Conservation (phyloP, 179 eudicot genomes). For the Spergularia azorica region DNA sequence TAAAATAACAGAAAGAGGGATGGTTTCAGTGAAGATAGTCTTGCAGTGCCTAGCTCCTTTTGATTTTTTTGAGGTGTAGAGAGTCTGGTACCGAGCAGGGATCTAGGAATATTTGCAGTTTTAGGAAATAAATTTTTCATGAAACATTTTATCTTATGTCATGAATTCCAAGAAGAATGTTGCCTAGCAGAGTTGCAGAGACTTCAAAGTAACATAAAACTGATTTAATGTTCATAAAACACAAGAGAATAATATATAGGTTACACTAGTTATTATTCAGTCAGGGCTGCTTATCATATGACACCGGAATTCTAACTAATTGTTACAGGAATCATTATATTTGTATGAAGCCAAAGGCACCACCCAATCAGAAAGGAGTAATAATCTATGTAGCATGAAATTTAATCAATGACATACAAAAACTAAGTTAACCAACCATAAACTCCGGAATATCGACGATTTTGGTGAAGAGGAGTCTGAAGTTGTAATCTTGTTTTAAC, state of each 20-base stretch:
- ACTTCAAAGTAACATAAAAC: neutral
- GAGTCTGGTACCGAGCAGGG: neutral
- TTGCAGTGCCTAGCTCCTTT: neutral
- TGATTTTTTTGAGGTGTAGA: neutral
- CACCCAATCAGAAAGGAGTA: conserved; percentile 1
- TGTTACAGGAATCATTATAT: neutral
- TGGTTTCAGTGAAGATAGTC: neutral
- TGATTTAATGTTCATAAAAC: neutral
- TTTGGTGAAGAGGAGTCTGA: conserved; percentile 86
- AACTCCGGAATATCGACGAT: conserved; percentile 81
- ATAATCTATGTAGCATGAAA: conserved; percentile 3
- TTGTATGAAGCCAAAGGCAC: neutral
- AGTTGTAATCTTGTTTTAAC: conserved; percentile 99
- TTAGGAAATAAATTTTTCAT: neutral
- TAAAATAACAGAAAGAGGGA: neutral
- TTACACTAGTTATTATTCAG: neutral
- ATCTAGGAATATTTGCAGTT: neutral
- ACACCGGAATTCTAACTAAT: neutral
- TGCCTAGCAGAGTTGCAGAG: neutral
- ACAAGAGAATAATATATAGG: neutral
- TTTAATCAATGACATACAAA: neutral
- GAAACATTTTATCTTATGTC: neutral
- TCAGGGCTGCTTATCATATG: neutral
- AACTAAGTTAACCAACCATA: conserved; percentile 51
- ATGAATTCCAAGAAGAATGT: neutral